phyloP scores from a whole-genome alignment of 2,329 filamentous ascomycete genomes.

The Aphanoascus verrucosus region DNA sequence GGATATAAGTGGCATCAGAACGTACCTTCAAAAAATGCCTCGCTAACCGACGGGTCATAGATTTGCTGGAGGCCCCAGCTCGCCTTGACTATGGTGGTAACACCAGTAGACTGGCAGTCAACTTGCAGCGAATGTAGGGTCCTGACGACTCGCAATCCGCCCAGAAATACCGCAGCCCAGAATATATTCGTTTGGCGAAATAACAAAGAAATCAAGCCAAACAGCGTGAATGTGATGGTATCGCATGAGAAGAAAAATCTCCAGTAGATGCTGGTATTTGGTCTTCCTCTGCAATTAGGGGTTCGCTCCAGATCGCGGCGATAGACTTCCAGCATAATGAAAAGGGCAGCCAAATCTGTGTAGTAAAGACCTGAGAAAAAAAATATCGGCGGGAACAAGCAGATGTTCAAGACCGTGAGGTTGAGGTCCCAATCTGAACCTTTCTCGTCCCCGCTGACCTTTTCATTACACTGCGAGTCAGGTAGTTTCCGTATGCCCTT shows the following conservation, averaged over 20 bases:
- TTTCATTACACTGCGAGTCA: conserved; percentile 12
- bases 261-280: background rate
- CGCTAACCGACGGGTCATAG: conserved; percentile 41
- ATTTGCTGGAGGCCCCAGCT: conserved; percentile 35
- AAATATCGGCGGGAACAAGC: conserved; percentile 78
- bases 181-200: conserved; percentile 97
- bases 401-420: conserved; percentile 57
- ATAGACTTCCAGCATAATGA: conserved; percentile 62
- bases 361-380: conserved; percentile 96
- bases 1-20: background rate
- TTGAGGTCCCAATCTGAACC: conserved; percentile 15
- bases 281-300: background rate
- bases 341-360: conserved; percentile 76
- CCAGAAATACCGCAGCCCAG: conserved; percentile 57
- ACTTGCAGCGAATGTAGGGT: conserved; percentile 24
- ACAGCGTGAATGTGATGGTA: conserved; percentile 35
- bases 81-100: conserved; percentile 19
- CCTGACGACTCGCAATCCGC: conserved; percentile 35
- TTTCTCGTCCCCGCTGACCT: conserved; percentile 15
- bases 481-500: conserved; percentile 34
- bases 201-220: conserved; percentile 56
- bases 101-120: conserved; percentile 21
- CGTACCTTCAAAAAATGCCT: conserved; percentile 42
- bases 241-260: conserved; percentile 15
- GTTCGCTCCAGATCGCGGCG: conserved; percentile 36